phyloP scores from a whole-genome alignment of 2,329 filamentous ascomycete species.

The Byssochlamys sp. region DNA sequence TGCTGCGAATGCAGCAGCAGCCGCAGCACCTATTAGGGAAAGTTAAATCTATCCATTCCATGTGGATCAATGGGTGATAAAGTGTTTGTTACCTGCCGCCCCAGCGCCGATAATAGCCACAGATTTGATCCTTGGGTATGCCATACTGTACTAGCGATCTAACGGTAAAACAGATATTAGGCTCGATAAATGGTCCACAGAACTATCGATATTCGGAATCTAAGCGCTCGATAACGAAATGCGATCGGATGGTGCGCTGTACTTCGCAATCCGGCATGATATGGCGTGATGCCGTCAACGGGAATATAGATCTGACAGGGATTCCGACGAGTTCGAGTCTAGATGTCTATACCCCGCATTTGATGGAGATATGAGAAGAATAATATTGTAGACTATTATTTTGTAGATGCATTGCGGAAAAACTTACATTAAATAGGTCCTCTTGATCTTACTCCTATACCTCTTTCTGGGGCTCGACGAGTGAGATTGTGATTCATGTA shows the following conservation, averaged over 20 bases:
- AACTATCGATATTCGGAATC: neutral
- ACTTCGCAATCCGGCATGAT: neutral
- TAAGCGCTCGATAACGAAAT: neutral
- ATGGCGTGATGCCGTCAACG: neutral
- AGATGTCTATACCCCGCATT: neutral
- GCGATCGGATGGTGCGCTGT: neutral
- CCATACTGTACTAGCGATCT: neutral
- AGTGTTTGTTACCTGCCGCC: slow-evolving; percentile 14
- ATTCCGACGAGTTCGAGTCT: neutral
- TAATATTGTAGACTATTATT: no score
- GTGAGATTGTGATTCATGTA: neutral
- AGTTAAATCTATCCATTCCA: slow-evolving; percentile 6
- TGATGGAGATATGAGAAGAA: neutral
- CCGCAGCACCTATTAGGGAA: slow-evolving; percentile 18
- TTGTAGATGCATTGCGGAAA: no score
- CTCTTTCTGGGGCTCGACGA: neutral
- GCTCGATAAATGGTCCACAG: neutral
- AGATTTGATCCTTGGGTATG: slow-evolving; percentile 3
- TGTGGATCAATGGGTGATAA: slow-evolving; percentile 5
- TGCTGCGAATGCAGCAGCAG: slow-evolving; percentile 25
- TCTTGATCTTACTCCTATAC: neutral
- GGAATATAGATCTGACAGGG: neutral
- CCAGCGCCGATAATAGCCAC: slow-evolving; percentile 24
- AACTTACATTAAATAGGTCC: neutral
- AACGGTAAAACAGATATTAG: neutral